These are phyloP conservation scores for Desmodesmus armatus DNA, from an alignment of 139 green algal species.

Conservation along the genomic window DNA sequence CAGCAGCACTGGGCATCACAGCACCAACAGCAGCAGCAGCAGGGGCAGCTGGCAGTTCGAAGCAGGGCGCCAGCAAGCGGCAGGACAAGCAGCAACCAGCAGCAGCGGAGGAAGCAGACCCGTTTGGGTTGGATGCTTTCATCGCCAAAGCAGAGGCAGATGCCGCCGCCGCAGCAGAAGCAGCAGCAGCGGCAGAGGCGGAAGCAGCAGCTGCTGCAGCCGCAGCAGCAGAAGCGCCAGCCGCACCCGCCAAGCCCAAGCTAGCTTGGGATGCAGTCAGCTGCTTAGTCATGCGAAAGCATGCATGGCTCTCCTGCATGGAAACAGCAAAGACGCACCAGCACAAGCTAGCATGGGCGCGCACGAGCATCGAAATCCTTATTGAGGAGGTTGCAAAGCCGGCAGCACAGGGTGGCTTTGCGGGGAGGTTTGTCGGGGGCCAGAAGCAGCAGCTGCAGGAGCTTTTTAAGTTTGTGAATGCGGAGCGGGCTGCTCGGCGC, in stretches of 20 bases:
- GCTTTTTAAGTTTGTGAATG: conserved; percentile 59
- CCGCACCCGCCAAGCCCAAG: conserved; percentile 1
- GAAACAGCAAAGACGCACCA: conserved; percentile 49
- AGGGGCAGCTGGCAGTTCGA: not conserved
- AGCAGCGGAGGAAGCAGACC: conserved; percentile 26
- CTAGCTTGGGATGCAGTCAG: conserved; percentile 48
- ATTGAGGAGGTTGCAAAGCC: conserved; percentile 48
- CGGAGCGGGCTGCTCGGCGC: conserved; percentile 18
- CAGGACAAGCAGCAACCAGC: conserved; percentile 9
- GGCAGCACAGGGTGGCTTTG: conserved; percentile 8
- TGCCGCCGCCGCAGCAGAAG: conserved; percentile 16
- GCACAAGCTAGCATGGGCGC: conserved; percentile 65
- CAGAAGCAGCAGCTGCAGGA: conserved; percentile 59
- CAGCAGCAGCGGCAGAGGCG: not conserved
- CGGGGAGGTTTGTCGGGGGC: conserved; percentile 50
- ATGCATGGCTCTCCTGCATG: conserved; percentile 73
- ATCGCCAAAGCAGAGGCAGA: conserved; percentile 14
- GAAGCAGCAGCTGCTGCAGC: not conserved
- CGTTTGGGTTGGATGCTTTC: conserved; percentile 32
- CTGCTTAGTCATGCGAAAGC: conserved; percentile 56
- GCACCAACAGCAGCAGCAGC: conserved; percentile 16
- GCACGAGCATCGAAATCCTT: conserved; percentile 57
- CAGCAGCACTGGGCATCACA: not conserved
- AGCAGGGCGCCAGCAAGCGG: not conserved
- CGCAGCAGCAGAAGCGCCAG: not conserved